phyloP scores from a whole-genome alignment of 148 eudicot genomes.

The Pouteria glomerata region DNA sequence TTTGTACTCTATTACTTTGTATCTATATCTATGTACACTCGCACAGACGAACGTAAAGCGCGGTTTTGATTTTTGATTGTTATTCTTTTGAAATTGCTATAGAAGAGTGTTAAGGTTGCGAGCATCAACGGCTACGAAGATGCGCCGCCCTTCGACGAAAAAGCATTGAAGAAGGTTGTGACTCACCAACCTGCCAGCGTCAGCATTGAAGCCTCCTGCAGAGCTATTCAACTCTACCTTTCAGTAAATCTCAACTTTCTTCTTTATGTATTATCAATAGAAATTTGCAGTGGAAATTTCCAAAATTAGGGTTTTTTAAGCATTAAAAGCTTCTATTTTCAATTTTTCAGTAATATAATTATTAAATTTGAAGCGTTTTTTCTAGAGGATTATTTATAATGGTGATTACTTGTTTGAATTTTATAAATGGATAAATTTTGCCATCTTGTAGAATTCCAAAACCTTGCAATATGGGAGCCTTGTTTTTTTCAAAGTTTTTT shows the following conservation, averaged over 20 bases:
- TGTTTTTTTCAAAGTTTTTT: background rate
- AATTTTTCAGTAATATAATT: background rate
- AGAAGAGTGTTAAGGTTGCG: conserved; percentile 76
- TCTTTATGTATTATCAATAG: no score
- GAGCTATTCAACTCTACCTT: conserved; percentile 59
- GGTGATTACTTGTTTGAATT: no score
- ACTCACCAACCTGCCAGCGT: conserved; percentile 93
- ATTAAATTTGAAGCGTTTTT: background rate
- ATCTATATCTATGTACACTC: background rate
- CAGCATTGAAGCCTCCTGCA: conserved; percentile 84
- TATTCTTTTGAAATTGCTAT: conserved; percentile 16
- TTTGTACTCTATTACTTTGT: no score
- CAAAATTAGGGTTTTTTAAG: background rate
- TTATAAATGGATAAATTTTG: no score
- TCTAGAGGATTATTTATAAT: no score
- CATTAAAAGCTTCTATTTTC: background rate
- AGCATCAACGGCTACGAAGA: conserved; percentile 88
- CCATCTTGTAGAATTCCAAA: background rate
- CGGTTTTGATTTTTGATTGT: no score
- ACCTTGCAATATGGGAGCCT: background rate
- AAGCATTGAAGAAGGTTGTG: conserved; percentile 74
- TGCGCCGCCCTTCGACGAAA: conserved; percentile 66
- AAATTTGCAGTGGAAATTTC: background rate
- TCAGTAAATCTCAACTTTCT: conserved; percentile 64
- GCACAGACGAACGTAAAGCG: no score